phyloP scores from a whole-genome alignment of 768 basidiomycete genomes.

The Russula griseocarnosa region DNA sequence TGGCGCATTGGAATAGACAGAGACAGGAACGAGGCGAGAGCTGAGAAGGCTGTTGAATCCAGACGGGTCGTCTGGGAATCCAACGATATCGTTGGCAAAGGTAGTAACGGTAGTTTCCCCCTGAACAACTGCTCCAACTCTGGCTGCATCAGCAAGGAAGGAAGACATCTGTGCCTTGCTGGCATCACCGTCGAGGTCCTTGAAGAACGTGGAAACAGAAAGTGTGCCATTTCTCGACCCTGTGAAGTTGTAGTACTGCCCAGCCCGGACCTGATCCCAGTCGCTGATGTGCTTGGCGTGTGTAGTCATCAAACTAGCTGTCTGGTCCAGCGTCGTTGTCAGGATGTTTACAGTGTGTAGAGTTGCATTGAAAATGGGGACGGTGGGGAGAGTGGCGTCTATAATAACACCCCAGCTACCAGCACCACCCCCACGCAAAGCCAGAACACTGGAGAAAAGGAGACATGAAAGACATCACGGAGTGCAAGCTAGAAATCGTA shows the following conservation, averaged over 20 bases:
- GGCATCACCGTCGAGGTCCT: too few relatives aligned
- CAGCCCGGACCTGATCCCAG: slow-evolving; percentile 8
- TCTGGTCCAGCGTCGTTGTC: slow-evolving; percentile 36
- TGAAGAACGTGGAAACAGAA: too few relatives aligned
- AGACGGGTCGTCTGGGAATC: slow-evolving; percentile 17
- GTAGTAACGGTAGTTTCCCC: slow-evolving; percentile 10
- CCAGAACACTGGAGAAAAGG: too few relatives aligned
- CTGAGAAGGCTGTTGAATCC: too few relatives aligned
- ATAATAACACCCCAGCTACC: slow-evolving; percentile 41
- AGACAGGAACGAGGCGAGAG: slow-evolving; percentile 23
- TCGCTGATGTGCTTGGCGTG: slow-evolving; percentile 22
- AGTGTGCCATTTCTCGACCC: slow-evolving; percentile 11
- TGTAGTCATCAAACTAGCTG: slow-evolving; percentile 37
- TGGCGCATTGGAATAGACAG: slow-evolving; percentile 5
- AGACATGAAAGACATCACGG: not conserved
- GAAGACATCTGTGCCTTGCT: too few relatives aligned
- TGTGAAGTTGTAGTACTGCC: slow-evolving; percentile 34
- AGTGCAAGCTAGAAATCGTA: slow-evolving; percentile 1
- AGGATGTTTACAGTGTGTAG: slow-evolving; percentile 32
- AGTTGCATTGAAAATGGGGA: slow-evolving; percentile 36
- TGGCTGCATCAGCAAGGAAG: too few relatives aligned
- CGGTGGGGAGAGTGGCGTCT: slow-evolving; percentile 37
- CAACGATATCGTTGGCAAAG: slow-evolving; percentile 13
- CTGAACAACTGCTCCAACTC: too few relatives aligned
- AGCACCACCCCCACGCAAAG: too few relatives aligned